A percentile compares a stretch with the other conserved stretches of the same genome.
phyloP scores from a whole-genome alignment of 2,329 filamentous ascomycete genomes.

The Pyrenochaeta sp. region DNA sequence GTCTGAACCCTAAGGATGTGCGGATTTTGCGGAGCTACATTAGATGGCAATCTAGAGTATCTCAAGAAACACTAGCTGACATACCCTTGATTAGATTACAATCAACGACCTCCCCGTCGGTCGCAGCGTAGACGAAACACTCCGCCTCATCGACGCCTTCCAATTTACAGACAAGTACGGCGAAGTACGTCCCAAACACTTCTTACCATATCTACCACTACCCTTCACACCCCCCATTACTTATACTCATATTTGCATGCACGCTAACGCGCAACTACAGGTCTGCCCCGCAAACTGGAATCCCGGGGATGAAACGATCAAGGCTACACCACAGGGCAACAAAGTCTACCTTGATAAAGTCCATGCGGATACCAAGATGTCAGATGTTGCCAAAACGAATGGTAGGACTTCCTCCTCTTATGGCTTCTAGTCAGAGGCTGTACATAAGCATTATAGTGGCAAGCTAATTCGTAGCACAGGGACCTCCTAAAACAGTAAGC shows the following conservation, averaged over 20 bases:
- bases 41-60: too few relatives aligned
- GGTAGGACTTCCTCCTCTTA: constrained; percentile 22
- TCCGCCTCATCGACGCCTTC: constrained; percentile 64
- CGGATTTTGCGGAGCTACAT: background rate
- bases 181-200: constrained; percentile 33
- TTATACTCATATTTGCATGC: background rate
- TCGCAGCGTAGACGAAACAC: constrained; percentile 70
- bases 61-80: constrained; percentile 13
- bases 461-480: background rate
- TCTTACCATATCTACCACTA: background rate
- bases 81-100: constrained; percentile 59
- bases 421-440: background rate
- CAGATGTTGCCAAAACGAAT: constrained; percentile 39
- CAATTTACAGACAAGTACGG: constrained; percentile 56
- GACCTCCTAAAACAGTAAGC: background rate
- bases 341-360: constrained; percentile 49
- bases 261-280: constrained; percentile 14
- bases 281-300: constrained; percentile 56
- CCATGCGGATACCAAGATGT: constrained; percentile 47
- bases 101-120: constrained; percentile 73
- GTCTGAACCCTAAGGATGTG: constrained; percentile 11
- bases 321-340: constrained; percentile 51
- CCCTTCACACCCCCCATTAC: background rate
- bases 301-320: constrained; percentile 51
- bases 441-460: background rate